phyloP scores from a whole-genome alignment of 2,329 filamentous ascomycete species.

The Cladorrhinum sp. region DNA sequence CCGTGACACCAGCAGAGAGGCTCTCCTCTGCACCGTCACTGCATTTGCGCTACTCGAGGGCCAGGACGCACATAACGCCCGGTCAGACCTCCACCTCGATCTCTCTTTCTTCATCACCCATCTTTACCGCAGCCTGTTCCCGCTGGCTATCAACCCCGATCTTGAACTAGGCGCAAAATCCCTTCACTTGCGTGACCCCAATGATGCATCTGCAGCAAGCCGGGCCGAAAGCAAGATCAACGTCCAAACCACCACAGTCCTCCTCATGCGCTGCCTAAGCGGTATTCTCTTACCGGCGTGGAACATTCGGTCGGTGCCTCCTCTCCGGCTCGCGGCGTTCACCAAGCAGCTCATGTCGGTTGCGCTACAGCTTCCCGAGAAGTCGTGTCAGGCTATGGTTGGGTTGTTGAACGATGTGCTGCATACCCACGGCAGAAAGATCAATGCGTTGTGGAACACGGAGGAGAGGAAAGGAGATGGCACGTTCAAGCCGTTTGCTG shows the following conservation, averaged over 20 bases:
- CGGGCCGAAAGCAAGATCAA: constrained; percentile 67
- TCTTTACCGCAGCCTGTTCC: constrained; percentile 81
- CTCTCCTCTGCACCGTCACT: constrained; percentile 90
- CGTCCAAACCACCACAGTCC: constrained; percentile 88
- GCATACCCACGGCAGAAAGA: constrained; percentile 77
- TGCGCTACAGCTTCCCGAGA: constrained; percentile 84
- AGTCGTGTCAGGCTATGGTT: constrained; percentile 76
- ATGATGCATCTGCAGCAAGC: constrained; percentile 41
- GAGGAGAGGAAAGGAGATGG: constrained; percentile 93
- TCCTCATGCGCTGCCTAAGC: constrained; percentile 82
- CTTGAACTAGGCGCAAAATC: constrained; percentile 78
- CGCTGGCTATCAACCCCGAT: constrained; percentile 76
- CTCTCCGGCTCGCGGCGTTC: constrained; percentile 84
- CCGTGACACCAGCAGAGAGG: constrained; percentile 79
- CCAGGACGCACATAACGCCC: constrained; percentile 85
- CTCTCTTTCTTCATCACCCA: constrained; percentile 93
- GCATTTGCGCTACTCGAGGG: constrained; percentile 95
- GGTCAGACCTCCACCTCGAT: constrained; percentile 79
- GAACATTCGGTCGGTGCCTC: constrained; percentile 72
- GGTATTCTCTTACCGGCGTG: constrained; percentile 74
- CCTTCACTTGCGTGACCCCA: constrained; percentile 65
- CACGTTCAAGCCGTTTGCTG: constrained; percentile 69
- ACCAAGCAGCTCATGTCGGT: constrained; percentile 84
- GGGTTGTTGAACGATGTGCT: constrained; percentile 75
- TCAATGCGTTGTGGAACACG: constrained; percentile 86